phyloP scores from a whole-genome alignment of 345 rosid genomes.

The Citrus sp. region DNA sequence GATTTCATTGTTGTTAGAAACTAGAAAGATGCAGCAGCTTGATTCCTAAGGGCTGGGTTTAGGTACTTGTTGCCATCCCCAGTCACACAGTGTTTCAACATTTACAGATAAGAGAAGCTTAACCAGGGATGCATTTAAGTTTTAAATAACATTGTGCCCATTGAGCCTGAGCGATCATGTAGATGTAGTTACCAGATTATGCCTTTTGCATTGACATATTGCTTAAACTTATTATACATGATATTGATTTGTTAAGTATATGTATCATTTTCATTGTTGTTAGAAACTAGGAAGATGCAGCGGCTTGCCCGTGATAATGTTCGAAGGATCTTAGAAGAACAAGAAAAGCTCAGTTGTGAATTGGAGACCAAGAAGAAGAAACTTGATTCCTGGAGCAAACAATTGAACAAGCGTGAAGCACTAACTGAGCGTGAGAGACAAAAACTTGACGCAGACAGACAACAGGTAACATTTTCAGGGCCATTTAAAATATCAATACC shows the following conservation, averaged over 20 bases:
- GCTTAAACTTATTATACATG: neutral
- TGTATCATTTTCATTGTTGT: constrained; percentile 22
- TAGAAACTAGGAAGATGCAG: constrained; percentile 89
- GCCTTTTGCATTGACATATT: neutral
- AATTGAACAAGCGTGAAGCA: constrained; percentile 74
- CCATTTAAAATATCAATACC: neutral
- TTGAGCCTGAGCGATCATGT: neutral
- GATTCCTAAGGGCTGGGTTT: neutral
- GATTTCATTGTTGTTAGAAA: constrained; percentile 45
- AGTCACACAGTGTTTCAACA: neutral
- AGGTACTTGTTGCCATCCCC: neutral
- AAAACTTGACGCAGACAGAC: constrained; percentile 84
- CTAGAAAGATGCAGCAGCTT: constrained; percentile 68
- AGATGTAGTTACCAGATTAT: neutral
- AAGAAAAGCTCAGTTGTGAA: constrained; percentile 59
- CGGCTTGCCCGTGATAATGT: constrained; percentile 56
- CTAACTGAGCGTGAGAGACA: constrained; percentile 77
- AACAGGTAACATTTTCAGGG: constrained; percentile 37
- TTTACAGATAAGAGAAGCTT: neutral
- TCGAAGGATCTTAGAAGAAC: constrained; percentile 58
- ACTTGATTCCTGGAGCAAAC: constrained; percentile 53
- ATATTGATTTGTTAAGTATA: neutral
- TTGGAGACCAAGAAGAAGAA: constrained; percentile 57
- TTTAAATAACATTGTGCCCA: neutral
- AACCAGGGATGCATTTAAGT: neutral